Evolutionary conservation across 306 rosid species (phyloP).

Genomic region (Cicer arietinum): DNA sequence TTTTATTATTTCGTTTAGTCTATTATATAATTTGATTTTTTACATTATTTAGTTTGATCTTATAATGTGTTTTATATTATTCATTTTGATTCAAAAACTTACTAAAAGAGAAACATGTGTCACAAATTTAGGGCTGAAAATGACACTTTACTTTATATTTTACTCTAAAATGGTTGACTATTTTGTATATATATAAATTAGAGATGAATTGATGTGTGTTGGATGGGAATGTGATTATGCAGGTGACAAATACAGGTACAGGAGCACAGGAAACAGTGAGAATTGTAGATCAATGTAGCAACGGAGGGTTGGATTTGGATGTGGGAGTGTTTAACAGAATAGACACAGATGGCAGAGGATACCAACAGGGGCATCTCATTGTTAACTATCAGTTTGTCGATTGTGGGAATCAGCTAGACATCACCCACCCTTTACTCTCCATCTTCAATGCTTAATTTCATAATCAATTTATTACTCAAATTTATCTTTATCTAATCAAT

Average conservation of each 20-base stretch:
- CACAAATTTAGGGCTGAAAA: no score
- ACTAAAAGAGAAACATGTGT: no score
- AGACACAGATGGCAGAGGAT: slow-evolving; percentile 56
- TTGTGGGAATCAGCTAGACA: slow-evolving; percentile 48
- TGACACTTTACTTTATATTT: no score
- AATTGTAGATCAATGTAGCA: slow-evolving; percentile 71
- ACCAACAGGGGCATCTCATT: slow-evolving; percentile 60
- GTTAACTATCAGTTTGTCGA: slow-evolving; percentile 62
- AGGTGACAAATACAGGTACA: slow-evolving; percentile 65
- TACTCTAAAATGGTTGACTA: no score
- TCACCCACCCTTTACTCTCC: slow-evolving; percentile 32
- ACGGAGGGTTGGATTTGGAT: slow-evolving; percentile 79
- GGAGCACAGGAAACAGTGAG: slow-evolving; percentile 63
- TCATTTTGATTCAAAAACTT: no score
- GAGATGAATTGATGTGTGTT: background rate
- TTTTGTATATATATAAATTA: no score
- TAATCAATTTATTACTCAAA: background rate
- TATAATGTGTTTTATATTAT: no score
- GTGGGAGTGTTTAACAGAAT: slow-evolving; percentile 52
- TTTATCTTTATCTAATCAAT: background rate
- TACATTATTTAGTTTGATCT: no score
- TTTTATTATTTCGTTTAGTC: no score
- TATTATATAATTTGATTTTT: no score
- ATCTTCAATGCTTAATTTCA: slow-evolving; percentile 12
- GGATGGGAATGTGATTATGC: slow-evolving; percentile 2